These are phyloP conservation scores for Suillus discolor DNA, from an alignment of 768 basidiomycete genomes.

Conservation along the genomic window DNA sequence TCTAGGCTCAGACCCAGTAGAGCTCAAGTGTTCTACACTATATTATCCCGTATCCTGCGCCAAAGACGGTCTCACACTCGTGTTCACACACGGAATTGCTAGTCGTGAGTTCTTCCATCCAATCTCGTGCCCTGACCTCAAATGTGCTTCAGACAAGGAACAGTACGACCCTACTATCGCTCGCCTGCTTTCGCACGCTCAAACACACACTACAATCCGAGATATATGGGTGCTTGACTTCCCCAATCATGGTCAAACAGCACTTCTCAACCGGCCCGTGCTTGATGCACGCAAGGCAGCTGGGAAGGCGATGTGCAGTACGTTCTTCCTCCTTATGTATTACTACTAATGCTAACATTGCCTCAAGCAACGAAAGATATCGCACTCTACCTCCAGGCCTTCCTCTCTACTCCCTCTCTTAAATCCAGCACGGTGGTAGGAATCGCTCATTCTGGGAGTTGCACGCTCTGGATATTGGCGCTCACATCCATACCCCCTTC, in stretches of 20 bases:
- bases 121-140: background rate
- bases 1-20: constrained; percentile 16
- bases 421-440: constrained; percentile 26
- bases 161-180: constrained; percentile 25
- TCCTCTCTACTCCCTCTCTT: constrained; percentile 27
- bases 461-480: constrained; percentile 22
- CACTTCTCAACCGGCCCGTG: constrained; percentile 30
- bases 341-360: background rate
- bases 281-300: constrained; percentile 27
- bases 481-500: background rate
- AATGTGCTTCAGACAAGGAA: constrained; percentile 27
- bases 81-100: constrained; percentile 30
- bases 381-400: constrained; percentile 26
- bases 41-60: constrained; percentile 26
- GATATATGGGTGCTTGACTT: constrained; percentile 39
- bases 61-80: constrained; percentile 23
- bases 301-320: constrained; percentile 22
- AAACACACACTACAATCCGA: constrained; percentile 18
- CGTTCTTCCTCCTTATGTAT: constrained; percentile 5
- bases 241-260: constrained; percentile 40
- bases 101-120: constrained; percentile 22
- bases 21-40: constrained; percentile 25
- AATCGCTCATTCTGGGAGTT: constrained; percentile 31
- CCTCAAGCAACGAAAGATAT: constrained; percentile 26
- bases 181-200: background rate